These are phyloP conservation scores for Gymnopus androsaceus DNA, from an alignment of 1,284 basidiomycete species.

Conservation along the genomic window DNA sequence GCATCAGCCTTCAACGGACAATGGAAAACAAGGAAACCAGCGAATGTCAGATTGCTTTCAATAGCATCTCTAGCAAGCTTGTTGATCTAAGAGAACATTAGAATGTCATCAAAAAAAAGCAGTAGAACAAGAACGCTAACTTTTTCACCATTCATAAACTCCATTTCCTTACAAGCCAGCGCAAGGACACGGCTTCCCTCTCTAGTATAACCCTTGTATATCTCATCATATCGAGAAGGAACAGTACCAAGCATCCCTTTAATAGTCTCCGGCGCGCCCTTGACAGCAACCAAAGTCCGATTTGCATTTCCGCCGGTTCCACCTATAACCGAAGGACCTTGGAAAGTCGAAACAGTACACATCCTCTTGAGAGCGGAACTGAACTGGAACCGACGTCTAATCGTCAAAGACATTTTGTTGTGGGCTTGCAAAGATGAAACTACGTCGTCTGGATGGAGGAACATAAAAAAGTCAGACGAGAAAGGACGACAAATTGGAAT, in stretches of 20 bases:
- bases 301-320: conserved; percentile 41
- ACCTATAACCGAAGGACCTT: conserved; percentile 8
- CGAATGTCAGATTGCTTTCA: conserved; percentile 78
- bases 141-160: conserved; percentile 65
- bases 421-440: conserved; percentile 60
- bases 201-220: conserved; percentile 91
- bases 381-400: conserved; percentile 93
- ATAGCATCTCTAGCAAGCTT: conserved; percentile 78
- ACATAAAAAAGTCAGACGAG: background rate
- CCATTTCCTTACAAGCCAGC: conserved; percentile 83
- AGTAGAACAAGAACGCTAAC: too few relatives aligned
- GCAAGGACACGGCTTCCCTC: conserved; percentile 91
- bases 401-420: conserved; percentile 61
- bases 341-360: conserved; percentile 83
- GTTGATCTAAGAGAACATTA: conserved; percentile 63
- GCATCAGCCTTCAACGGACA: conserved; percentile 95
- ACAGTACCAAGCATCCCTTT: conserved; percentile 79
- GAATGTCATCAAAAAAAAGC: background rate
- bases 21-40: conserved; percentile 94
- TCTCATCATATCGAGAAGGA: conserved; percentile 84
- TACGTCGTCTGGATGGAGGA: conserved; percentile 52
- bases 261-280: conserved; percentile 95
- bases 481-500: conserved; percentile 6
- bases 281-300: conserved; percentile 70
- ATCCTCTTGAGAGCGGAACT: conserved; percentile 94